These are phyloP conservation scores for Fusarium sp. DNA, from an alignment of 2,329 filamentous ascomycete genomes.

Conservation along the genomic window DNA sequence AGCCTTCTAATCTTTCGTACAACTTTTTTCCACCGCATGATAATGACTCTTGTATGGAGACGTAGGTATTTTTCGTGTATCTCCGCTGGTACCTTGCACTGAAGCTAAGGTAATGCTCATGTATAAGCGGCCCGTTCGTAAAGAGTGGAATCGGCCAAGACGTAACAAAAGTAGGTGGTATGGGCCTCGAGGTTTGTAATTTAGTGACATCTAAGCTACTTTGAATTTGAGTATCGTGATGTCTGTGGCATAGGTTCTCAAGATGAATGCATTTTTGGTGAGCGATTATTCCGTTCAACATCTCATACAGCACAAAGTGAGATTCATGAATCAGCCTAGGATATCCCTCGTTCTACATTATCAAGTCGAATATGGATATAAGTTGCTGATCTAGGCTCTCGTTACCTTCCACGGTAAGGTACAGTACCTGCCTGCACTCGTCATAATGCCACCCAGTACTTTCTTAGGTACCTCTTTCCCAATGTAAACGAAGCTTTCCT, in stretches of 20 bases:
- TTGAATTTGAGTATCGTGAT: conserved; percentile 20
- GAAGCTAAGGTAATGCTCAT: conserved; percentile 21
- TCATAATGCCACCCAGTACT: not conserved
- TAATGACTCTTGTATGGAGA: conserved; percentile 8
- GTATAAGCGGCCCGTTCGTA: conserved; percentile 39
- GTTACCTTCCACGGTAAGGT: not conserved
- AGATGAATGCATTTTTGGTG: conserved; percentile 7
- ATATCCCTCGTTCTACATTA: conserved; percentile 25
- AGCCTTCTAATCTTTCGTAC: conserved; percentile 8
- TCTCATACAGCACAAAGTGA: not conserved
- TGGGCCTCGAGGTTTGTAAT: conserved; percentile 17
- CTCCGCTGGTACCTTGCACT: conserved; percentile 33
- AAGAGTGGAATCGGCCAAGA: conserved; percentile 29
- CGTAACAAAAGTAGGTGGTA: conserved; percentile 10
- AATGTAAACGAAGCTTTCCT: conserved; percentile 23
- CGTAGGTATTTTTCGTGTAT: conserved; percentile 16
- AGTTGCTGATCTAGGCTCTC: conserved; percentile 13
- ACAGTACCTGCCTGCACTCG: not conserved
- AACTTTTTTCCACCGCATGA: conserved; percentile 2
- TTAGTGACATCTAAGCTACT: conserved; percentile 35
- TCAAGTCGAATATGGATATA: conserved; percentile 2
- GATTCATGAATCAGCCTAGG: conserved; percentile 10
- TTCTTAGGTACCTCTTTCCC: not conserved
- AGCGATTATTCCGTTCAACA: conserved; percentile 33
- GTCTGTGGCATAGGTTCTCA: conserved; percentile 7